Evolutionary conservation across 768 basidiomycete species (phyloP), one percentile per base, ranked within the genome.

Genomic region (Suillus lakei): DNA sequence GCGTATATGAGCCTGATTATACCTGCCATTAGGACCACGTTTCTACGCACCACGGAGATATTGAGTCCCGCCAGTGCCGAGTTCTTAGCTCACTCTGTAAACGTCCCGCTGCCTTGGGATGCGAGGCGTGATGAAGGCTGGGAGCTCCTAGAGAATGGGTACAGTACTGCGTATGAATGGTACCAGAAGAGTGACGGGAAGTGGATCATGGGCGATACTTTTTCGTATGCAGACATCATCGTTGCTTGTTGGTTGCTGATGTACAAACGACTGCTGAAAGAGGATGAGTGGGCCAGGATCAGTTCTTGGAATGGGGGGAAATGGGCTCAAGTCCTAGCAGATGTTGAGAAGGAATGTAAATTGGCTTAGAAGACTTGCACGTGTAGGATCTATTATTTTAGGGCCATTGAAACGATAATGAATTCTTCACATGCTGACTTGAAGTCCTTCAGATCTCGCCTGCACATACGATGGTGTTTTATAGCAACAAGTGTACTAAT

Each of bases 71-170:
- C 64, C 43, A 83, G 82, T 63, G 64, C 66, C 44, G 75, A 71
- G 34, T 80, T 79, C 70, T 86, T 83, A 23, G 81, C 78, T 5
- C 71, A 81, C 39, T 76, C 78, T 62, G 63, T 18, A 2, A n/a
- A 9, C 3, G 73, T 79, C 54, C 81, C 80, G 6, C 72, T 66
- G 50, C 70, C 72, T 16, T 65, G 87, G 60, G 82, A 84, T 30
- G 77, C 79, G 13, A 71, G 65, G 56, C 69, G 77, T 18, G 73
- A 73, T 7, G 75, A 60, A 12, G 74, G 77, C 48, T 80, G 70
- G 76, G 54, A 18, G n/a, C 43, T 32, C 41, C 50, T 71, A 0
- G 69, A 77, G 67, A 67, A 69, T 51, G n/a, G 16, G 10, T 67
- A 63, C 54, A 36, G 50, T 32, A 62, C 62, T 1, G 59, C 53